Evolutionary conservation across 148 eudicot species (phyloP), one percentile per base, ranked within the genome.

Genomic region (Amaranthus hypochondriacus): DNA sequence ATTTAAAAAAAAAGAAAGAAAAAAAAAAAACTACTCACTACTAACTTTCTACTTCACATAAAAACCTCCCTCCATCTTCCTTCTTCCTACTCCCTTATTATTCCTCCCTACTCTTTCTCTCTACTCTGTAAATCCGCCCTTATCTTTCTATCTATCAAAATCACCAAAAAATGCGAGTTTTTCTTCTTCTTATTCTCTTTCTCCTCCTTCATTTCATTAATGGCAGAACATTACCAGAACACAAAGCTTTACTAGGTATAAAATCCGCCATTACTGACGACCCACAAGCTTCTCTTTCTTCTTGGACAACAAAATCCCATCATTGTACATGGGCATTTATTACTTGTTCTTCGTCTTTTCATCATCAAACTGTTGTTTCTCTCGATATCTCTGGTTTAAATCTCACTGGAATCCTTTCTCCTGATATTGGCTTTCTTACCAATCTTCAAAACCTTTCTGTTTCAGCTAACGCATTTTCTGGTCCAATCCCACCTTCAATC

Each of bases 291-390:
- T 58, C 87, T 10, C 87, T 92, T 56, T 75, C 92, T 65, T 73
- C 93, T 2, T 92, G 98, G 98, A 68, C 60, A 76, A 7, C 75
- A 70, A 46, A 85, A 64, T 82, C 90, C 62, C 46, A 69, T 71
- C 85, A 88, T 82, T 92, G 96, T 80, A 56, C 84, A 0, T 92
- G 96, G 96, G 7, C 56, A 0, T 91, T 90, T 4, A 83, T 92
- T 73, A 78, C 85, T 49, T 92, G 98, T 80, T 82, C 81, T 71
- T 0, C 78, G 10, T 55, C 58, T 11, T 28, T 9, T 56, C 67
- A 50, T 50, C 69, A 42, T 43, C 83, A 72, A 61, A 79, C 72
- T 72, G 92, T 92, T 47, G 79, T 75, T 4, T 73, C 85, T 2
- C 77, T 94, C 9, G 80, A 88, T 63, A 66, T 94, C 68, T 81